Evolutionary conservation across 768 basidiomycete species (phyloP), one percentile per base, ranked within the genome.

Genomic region (Rhizopogon sp.): DNA sequence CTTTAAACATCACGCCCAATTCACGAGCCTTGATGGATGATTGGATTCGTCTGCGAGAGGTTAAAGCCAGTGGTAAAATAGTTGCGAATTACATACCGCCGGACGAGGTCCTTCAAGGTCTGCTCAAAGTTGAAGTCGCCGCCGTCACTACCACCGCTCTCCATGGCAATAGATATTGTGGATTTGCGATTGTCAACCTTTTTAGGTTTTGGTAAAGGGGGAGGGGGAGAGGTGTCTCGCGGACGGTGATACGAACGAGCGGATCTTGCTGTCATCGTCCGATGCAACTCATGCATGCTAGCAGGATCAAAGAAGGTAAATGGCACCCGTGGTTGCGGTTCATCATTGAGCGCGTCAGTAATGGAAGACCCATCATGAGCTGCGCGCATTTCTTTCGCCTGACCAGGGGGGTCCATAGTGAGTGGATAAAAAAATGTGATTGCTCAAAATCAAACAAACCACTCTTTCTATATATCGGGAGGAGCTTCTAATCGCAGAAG

Each of bases 1-100:
- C 69, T 51, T 80, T 64, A 56, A 88, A 88, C 42, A 76, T 58
- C 10, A 88, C 83, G 0, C 86, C 87, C 3, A 88, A 77, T 49
- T 81, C 73, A 22, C 85, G 76, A 1, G 68, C 54, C 58, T 76
- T 75, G 57, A 83, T 78, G n/a, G 76, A 74, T 0, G 76, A 72
- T 57, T 79, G 74, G 6, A 74, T 74, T 22, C 67, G 72, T 57
- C 84, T 85, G 49, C 9, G 51, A 62, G 37, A 13, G 20, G 33
- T 16, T 14, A 17, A 13, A 58, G 35, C 40, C 43, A 29, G 43
- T 25, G 43, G 16, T 28, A 53, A 10, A 14, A 45, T 39, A 28
- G 31, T n/a, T 39, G 28, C 11, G n/a, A 28, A 10, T 54, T 22
- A 51, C 52, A 50, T 53, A 70, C 57, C 59, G 63, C 40, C 58